Conservation (phyloP, 352 stramenopile species). For the Thraustochytrium striatum region DNA sequence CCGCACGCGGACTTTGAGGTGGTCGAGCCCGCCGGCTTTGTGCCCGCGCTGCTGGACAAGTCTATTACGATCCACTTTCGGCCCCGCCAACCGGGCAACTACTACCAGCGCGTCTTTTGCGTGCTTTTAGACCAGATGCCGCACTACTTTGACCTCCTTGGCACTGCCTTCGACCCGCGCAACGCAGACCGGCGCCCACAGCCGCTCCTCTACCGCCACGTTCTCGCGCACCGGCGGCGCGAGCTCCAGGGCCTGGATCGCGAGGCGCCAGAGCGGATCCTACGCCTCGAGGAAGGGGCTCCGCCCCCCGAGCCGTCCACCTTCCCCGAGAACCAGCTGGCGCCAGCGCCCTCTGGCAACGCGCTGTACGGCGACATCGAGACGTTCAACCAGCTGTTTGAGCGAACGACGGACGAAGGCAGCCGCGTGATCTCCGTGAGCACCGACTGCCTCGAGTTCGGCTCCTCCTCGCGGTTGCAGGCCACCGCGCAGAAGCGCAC, state of each 20-base stretch:
- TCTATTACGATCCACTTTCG: slow-evolving; percentile 75
- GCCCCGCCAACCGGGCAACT: slow-evolving; percentile 72
- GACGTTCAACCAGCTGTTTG: slow-evolving; percentile 27
- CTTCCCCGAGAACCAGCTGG: slow-evolving; percentile 13
- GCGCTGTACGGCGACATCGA: slow-evolving; percentile 2
- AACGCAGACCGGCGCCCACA: slow-evolving; percentile 72
- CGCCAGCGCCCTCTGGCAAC: neutral
- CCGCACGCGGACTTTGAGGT: slow-evolving; percentile 75
- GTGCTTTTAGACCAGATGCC: slow-evolving; percentile 71
- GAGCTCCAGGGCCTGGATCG: slow-evolving; percentile 61
- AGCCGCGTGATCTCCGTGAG: neutral
- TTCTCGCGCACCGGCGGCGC: slow-evolving; percentile 72
- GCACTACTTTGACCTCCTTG: slow-evolving; percentile 77
- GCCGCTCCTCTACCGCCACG: slow-evolving; percentile 79
- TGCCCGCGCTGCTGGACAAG: slow-evolving; percentile 69
- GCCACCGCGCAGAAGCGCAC: neutral
- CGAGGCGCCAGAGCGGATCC: slow-evolving; percentile 72
- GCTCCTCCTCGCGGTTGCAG: neutral
- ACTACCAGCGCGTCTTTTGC: slow-evolving; percentile 78
- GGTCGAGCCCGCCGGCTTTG: slow-evolving; percentile 65
- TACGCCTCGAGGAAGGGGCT: neutral
- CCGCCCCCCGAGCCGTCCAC: neutral
- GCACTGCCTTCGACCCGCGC: slow-evolving; percentile 68
- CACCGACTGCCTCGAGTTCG: slow-evolving; percentile 24
- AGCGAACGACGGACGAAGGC: neutral